A percentile compares a stretch with the other conserved stretches of the same genome.
Conservation (phyloP, 1,284 basidiomycete genomes). For the Neonothopanus nambi region DNA sequence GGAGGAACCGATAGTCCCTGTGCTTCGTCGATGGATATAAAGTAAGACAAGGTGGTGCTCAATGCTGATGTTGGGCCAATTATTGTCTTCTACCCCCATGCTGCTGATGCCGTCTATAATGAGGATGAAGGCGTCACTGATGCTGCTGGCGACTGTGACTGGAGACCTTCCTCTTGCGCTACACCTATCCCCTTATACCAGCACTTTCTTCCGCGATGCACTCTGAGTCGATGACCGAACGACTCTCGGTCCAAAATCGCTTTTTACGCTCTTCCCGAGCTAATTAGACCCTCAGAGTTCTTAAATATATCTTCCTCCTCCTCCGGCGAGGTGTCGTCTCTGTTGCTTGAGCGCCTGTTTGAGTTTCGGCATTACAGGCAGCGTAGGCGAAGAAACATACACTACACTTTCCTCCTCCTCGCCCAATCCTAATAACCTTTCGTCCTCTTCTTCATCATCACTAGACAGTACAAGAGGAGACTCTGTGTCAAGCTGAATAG, state of each 20-base stretch:
- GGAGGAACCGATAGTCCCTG: too few species aligned
- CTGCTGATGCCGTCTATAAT: too few species aligned
- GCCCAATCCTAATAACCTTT: background rate
- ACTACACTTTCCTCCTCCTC: background rate
- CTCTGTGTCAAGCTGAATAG: constrained; percentile 26
- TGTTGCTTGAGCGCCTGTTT: constrained; percentile 13
- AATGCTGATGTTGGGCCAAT: constrained; percentile 43
- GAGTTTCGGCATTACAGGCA: background rate
- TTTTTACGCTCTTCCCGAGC: constrained; percentile 66
- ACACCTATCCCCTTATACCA: background rate
- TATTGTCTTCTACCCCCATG: constrained; percentile 24
- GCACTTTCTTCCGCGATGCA: constrained; percentile 41
- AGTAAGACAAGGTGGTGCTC: constrained; percentile 55
- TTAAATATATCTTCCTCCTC: constrained; percentile 41
- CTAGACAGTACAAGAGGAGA: constrained; percentile 23
- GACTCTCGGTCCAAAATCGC: constrained; percentile 73
- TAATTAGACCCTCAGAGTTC: constrained; percentile 65
- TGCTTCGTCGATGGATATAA: constrained; percentile 40
- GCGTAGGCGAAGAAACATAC: background rate
- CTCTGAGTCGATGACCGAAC: constrained; percentile 62
- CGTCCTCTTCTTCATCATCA: constrained; percentile 3
- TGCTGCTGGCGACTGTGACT: constrained; percentile 11
- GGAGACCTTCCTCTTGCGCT: background rate
- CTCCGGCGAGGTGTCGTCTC: constrained; percentile 24
- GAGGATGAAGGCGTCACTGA: background rate